Percentiles rank a stretch among this genome's conserved stretches.
Conservation (phyloP, 1,139 yeast species). For the Nakaseomyces nivariensis region DNA sequence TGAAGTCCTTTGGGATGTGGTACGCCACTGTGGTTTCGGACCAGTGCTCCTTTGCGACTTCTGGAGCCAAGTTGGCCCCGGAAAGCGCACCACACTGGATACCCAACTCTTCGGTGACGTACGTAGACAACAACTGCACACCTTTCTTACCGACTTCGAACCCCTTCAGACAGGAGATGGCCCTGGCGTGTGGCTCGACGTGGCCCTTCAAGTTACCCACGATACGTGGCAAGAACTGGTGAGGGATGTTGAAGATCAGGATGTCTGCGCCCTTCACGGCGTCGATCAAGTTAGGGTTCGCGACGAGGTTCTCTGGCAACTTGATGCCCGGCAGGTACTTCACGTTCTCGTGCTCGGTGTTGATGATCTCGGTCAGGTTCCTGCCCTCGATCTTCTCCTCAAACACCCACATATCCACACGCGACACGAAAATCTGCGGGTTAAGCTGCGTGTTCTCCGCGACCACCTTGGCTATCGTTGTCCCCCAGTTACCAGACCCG, state of each 20-base stretch:
- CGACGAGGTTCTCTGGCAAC: conserved; percentile 71
- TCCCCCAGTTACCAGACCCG: conserved; percentile 89
- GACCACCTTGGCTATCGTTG: conserved; percentile 87
- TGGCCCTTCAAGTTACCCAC: conserved; percentile 68
- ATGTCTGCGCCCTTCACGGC: conserved; percentile 73
- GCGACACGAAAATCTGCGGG: conserved; percentile 53
- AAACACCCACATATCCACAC: conserved; percentile 91
- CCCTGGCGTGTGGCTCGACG: conserved; percentile 59
- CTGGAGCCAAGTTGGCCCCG: conserved; percentile 93
- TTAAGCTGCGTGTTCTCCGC: conserved; percentile 73
- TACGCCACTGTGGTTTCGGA: conserved; percentile 93
- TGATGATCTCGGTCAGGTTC: conserved; percentile 79
- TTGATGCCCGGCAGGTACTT: conserved; percentile 74
- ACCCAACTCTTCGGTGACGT: conserved; percentile 65
- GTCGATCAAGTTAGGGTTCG: conserved; percentile 70
- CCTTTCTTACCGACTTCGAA: conserved; percentile 74
- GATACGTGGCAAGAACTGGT: conserved; percentile 73
- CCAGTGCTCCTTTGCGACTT: conserved; percentile 88
- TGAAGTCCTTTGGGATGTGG: conserved; percentile 54
- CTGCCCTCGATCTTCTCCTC: conserved; percentile 66
- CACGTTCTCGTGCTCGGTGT: conserved; percentile 79
- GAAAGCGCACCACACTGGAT: conserved; percentile 88
- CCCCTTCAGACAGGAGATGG: conserved; percentile 90
- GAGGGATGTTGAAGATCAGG: conserved; percentile 84
- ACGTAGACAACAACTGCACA: conserved; percentile 66